A percentile compares a stretch with the other conserved stretches of the same genome.
phyloP scores from a whole-genome alignment of 371 early-diverging fungal genomes.

The Phascolomyces articulosus region DNA sequence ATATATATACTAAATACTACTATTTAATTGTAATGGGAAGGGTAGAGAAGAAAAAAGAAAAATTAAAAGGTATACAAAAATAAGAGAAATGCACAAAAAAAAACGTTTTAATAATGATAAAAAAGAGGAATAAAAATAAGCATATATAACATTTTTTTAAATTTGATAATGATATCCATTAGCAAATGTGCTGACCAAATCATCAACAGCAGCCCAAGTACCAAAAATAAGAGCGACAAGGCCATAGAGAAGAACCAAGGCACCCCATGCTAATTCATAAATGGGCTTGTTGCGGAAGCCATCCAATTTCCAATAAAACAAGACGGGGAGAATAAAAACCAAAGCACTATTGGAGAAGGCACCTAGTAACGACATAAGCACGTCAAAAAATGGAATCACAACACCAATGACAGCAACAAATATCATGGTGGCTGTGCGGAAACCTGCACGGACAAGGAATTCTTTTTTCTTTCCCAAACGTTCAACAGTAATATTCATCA shows the following conservation, averaged over 20 bases:
- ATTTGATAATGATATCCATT: background rate
- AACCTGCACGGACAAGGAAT: constrained; percentile 53
- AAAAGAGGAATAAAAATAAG: too few relatives aligned
- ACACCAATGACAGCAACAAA: constrained; percentile 65
- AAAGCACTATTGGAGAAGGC: constrained; percentile 76
- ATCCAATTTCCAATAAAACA: constrained; percentile 76
- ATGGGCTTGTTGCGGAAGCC: constrained; percentile 59
- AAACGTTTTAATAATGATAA: too few relatives aligned
- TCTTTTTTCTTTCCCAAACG: constrained; percentile 54
- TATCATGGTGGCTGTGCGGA: constrained; percentile 59
- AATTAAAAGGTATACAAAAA: too few relatives aligned
- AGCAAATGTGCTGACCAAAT: constrained; percentile 38
- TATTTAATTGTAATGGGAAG: too few relatives aligned
- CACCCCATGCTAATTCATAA: constrained; percentile 59
- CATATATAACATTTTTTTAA: too few relatives aligned
- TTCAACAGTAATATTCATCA: constrained; percentile 52
- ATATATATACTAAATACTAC: too few relatives aligned
- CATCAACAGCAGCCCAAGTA: constrained; percentile 69
- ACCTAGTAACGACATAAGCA: constrained; percentile 83
- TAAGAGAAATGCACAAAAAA: too few relatives aligned
- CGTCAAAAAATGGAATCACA: constrained; percentile 79
- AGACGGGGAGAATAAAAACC: constrained; percentile 83
- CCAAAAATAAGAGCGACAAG: constrained; percentile 75
- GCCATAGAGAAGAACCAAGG: constrained; percentile 62
- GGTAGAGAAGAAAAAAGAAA: too few relatives aligned